These are phyloP conservation scores for Thymus quinquecostatus DNA, from an alignment of 257 asterid genomes.

Conservation along the genomic window DNA sequence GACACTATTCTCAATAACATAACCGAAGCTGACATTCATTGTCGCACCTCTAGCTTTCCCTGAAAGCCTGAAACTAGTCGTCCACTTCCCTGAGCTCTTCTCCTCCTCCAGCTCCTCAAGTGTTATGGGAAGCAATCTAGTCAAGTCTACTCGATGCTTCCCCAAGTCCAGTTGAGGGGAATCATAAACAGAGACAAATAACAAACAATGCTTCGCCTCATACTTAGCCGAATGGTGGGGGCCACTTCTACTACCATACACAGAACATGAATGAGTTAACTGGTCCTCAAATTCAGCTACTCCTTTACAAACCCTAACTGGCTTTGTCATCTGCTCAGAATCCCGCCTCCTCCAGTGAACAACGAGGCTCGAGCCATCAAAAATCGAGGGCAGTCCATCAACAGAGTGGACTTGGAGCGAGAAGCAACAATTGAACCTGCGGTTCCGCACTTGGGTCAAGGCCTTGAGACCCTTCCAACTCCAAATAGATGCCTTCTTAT, in stretches of 20 bases:
- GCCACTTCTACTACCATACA: slow-evolving; percentile 81
- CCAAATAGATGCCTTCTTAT: slow-evolving; percentile 82
- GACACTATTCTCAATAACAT: slow-evolving; percentile 47
- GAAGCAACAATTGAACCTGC: slow-evolving; percentile 72
- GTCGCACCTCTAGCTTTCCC: slow-evolving; percentile 86
- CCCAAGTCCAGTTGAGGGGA: slow-evolving; percentile 88
- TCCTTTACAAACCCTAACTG: slow-evolving; percentile 64
- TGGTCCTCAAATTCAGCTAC: slow-evolving; percentile 78
- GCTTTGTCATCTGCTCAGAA: slow-evolving; percentile 62
- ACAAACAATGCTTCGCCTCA: slow-evolving; percentile 77
- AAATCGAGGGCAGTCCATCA: slow-evolving; percentile 65
- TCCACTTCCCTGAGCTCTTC: slow-evolving; percentile 89
- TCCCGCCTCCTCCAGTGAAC: slow-evolving; percentile 94
- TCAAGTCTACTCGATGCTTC: slow-evolving; percentile 81
- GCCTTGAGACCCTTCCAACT: slow-evolving; percentile 92
- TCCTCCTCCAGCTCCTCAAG: slow-evolving; percentile 90
- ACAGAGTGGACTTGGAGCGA: slow-evolving; percentile 79
- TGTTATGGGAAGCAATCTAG: slow-evolving; percentile 91
- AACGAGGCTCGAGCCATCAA: slow-evolving; percentile 62
- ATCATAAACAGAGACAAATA: slow-evolving; percentile 69
- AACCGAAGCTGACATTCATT: slow-evolving; percentile 82
- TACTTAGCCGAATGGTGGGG: slow-evolving; percentile 85
- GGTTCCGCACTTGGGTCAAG: slow-evolving; percentile 62
- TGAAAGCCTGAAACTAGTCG: slow-evolving; percentile 84
- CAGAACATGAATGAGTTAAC: slow-evolving; percentile 71